Conservation (phyloP, 2,329 filamentous ascomycete genomes). For the Blastomyces gilchristii region DNA sequence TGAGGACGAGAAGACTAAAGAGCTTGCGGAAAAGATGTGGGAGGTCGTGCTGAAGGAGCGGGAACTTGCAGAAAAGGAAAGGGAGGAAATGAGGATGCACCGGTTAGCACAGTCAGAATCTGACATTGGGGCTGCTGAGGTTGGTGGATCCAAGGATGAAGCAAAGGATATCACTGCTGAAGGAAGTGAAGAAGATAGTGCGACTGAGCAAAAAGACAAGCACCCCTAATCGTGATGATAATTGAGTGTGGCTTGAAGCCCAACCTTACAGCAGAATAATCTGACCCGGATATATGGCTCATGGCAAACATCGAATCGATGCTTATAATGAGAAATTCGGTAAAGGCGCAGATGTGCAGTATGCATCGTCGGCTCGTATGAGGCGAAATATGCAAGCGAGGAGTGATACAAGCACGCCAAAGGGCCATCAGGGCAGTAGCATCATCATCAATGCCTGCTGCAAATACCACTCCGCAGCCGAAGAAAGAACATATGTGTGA, state of each 20-base stretch:
- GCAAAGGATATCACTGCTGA: neutral
- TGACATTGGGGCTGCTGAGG: neutral
- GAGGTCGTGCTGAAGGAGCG: constrained; percentile 32
- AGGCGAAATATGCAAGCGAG: neutral
- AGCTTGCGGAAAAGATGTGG: constrained; percentile 31
- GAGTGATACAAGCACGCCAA: neutral
- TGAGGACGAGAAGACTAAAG: constrained; percentile 22
- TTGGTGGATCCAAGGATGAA: neutral
- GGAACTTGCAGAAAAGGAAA: constrained; percentile 26
- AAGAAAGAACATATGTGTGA: neutral
- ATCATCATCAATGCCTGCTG: neutral
- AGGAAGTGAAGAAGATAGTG: neutral
- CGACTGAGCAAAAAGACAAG: neutral
- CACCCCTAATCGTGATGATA: neutral
- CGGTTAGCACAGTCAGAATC: neutral
- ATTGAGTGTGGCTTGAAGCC: neutral
- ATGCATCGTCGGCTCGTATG: neutral
- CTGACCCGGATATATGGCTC: neutral
- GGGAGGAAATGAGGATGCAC: constrained; percentile 14
- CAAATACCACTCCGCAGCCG: neutral
- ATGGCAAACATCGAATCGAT: neutral
- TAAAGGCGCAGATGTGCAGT: neutral
- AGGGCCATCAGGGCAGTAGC: neutral
- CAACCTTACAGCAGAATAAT: neutral
- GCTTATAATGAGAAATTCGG: neutral